phyloP scores from a whole-genome alignment of 441 rosid genomes.

The Raphanus hybrid region DNA sequence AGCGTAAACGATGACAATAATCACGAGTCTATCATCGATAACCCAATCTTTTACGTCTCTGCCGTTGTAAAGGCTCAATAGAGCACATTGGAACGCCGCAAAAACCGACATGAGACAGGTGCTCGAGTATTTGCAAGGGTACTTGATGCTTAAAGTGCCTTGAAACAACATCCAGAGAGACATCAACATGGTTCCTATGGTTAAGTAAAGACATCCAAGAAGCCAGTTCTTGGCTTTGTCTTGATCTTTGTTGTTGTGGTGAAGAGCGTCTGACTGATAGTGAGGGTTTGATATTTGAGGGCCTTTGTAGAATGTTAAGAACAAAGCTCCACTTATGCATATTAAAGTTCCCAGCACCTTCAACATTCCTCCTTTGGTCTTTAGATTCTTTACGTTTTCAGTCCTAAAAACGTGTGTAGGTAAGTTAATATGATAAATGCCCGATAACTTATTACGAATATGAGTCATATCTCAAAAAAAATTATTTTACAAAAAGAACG shows the following conservation, averaged over 20 bases:
- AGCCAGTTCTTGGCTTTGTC: conserved; percentile 47
- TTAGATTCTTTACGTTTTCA: conserved; percentile 37
- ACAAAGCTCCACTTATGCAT: conserved; percentile 57
- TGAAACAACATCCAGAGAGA: conserved; percentile 70
- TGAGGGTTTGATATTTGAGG: conserved; percentile 40
- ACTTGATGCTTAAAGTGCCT: conserved; percentile 49
- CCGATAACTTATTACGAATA: neutral
- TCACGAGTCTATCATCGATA: conserved; percentile 49
- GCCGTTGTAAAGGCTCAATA: conserved; percentile 46
- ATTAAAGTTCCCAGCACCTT: conserved; percentile 56
- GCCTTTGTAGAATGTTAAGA: conserved; percentile 62
- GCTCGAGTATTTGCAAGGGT: conserved; percentile 67
- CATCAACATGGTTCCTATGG: conserved; percentile 44
- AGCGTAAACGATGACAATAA: conserved; percentile 47
- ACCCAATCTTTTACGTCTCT: conserved; percentile 52
- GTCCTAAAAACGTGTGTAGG: neutral
- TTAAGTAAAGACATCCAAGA: conserved; percentile 47
- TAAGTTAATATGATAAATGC: neutral
- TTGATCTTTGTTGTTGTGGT: conserved; percentile 18
- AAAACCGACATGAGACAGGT: conserved; percentile 61
- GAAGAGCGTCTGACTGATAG: conserved; percentile 20
- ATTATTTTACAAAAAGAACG: too few relatives aligned
- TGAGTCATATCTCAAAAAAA: neutral
- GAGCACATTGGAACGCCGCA: conserved; percentile 57
- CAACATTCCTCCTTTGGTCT: conserved; percentile 48